Conservation (phyloP, 1,139 yeast species). For the Maudiozyma humilis region DNA sequence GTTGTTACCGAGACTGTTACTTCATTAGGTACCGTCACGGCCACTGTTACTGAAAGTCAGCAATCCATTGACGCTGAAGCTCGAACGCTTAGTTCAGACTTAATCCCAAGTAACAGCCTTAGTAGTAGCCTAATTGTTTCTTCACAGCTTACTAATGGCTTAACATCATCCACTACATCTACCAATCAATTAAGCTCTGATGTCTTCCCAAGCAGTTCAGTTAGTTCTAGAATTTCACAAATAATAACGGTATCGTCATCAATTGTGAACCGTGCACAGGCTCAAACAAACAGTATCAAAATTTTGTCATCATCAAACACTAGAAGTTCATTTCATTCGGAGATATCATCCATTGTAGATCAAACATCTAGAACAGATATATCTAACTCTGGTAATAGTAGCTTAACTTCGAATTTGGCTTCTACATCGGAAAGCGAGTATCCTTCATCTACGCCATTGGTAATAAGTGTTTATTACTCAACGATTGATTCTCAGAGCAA, state of each 20-base stretch:
- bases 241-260: no score
- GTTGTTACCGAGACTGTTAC: not conserved
- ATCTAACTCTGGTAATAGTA: no score
- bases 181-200: not conserved
- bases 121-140: not conserved
- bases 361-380: no score
- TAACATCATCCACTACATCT: not conserved
- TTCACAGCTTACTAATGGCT: not conserved
- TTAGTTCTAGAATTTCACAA: not conserved
- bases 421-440: no score
- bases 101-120: not conserved
- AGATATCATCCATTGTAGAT: no score
- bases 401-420: no score
- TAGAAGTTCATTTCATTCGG: no score
- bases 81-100: constrained; percentile 1
- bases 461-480: no score
- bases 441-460: no score
- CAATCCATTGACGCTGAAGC: not conserved
- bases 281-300: not conserved
- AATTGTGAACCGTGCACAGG: not conserved
- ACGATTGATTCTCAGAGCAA: no score
- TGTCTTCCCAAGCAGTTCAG: not conserved
- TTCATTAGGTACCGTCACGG: not conserved
- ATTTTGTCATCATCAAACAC: no score
- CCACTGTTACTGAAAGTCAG: not conserved